phyloP scores from a whole-genome alignment of 1,284 basidiomycete genomes.

The Rhodotorula mucilaginosa region DNA sequence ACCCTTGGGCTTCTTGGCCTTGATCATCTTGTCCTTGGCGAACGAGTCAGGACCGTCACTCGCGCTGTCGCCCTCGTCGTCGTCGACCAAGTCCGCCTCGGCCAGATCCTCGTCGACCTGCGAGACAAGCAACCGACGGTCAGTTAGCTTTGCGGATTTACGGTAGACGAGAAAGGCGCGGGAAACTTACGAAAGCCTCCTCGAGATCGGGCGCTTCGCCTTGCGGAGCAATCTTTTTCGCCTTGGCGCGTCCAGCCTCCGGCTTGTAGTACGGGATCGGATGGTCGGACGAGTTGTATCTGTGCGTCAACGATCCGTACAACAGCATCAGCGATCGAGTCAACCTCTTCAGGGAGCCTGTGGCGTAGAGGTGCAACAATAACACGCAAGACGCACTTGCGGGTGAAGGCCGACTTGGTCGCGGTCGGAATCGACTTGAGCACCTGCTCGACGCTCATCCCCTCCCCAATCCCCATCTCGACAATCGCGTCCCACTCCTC shows the following conservation, averaged over 20 bases:
- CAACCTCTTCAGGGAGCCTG: no score
- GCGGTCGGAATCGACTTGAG: constrained; percentile 79
- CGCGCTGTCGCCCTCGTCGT: constrained; percentile 47
- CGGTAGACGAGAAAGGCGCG: background rate
- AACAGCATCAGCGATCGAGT: background rate
- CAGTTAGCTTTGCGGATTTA: constrained; percentile 1
- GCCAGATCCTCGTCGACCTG: constrained; percentile 53
- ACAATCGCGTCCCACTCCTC: constrained; percentile 96
- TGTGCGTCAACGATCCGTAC: constrained; percentile 46
- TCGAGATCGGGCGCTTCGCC: constrained; percentile 80
- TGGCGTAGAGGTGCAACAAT: no score
- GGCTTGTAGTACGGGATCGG: constrained; percentile 89
- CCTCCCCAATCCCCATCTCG: constrained; percentile 82
- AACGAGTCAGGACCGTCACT: constrained; percentile 29
- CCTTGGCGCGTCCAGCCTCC: constrained; percentile 67
- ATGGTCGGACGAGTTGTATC: constrained; percentile 81
- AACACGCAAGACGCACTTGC: constrained; percentile 59
- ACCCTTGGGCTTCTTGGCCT: constrained; percentile 28
- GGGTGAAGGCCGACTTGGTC: constrained; percentile 81
- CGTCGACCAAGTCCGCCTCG: constrained; percentile 49
- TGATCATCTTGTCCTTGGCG: constrained; percentile 46
- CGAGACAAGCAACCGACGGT: constrained; percentile 7
- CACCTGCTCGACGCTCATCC: constrained; percentile 64
- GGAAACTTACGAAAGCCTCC: constrained; percentile 68
- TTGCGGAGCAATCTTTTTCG: constrained; percentile 68